Evolutionary conservation across 2,329 filamentous ascomycete genomes (phyloP), one percentile per base, ranked within the genome.

Genomic region (Curvularia sp.): DNA sequence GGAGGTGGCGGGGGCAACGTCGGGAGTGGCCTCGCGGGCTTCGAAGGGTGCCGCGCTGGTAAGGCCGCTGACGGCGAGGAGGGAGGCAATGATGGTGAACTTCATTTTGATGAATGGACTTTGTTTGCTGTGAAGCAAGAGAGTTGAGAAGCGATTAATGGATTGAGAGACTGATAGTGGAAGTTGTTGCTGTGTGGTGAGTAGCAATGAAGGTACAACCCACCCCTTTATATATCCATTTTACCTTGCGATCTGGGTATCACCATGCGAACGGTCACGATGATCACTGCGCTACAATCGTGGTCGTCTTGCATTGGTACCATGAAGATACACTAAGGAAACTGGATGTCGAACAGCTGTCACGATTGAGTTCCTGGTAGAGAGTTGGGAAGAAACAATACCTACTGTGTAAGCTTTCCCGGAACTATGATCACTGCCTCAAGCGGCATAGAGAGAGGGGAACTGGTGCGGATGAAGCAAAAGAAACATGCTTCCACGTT

Each of bases 11-110:
- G 34, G 15, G 30, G 10, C 18, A 4, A 30, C 53, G 5, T 41
- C 47, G 21, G 51, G 49, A 25, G 49, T 19, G 21, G 18, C 18
- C 18, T 41, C 38, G 41, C 65, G 65, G 27, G 49, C 34, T 25
- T 58, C 50, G 19, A 68, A 48, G 30, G 64, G 64, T 19, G 58
- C 56, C 9, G 64, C 59, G 21, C 49, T 49, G 36, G 59, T 51
- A 48, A 67, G 46, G 53, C 56, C 57, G 49, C 53, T 54, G 8
- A 60, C 49, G 7, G 60, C 60, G 18, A 68, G 57, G 49, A 68
- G 49, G 34, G 64, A 59, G 59, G 60, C 43, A 32, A 61, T 30
- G 54, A 57, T 55, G 39, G 61, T 64, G 62, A 65, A 64, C 53
- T 65, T 64, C 66, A 68, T 68, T 41, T 57, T 63, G 57, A 50